Evolutionary conservation across 257 asterid species (phyloP), one percentile per base, ranked within the genome.

Genomic region (Verbascum thapsus): DNA sequence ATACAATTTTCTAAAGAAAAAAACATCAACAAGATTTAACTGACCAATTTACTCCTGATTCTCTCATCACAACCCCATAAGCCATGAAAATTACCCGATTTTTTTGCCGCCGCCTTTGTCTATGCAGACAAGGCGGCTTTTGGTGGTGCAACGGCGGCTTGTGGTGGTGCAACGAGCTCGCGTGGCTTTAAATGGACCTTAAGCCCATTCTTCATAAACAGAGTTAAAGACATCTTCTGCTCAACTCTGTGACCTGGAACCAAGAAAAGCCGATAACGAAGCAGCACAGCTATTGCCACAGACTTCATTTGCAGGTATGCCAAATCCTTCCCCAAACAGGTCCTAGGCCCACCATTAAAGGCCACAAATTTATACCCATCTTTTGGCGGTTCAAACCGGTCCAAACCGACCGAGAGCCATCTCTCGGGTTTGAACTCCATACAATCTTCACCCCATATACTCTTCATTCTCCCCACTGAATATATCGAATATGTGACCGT

Each of bases 291-390:
- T 6, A 94, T 70, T 3, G 87, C 97, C 58, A 89, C 94, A 10
- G 95, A 84, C 72, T 89, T 89, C 97, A 89, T 89, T 53, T 89
- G 95, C 32, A 89, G 76, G 67, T 89, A 89, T 4, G 97, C 97
- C 84, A 89, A 69, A 45, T 89, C 95, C 73, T 89, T 89, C 4
- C 97, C 95, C 57, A 89, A 74, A 48, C 97, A 89, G 13, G 91
- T 89, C 69, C 97, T 65, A 7, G 97, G 97, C 43, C 97, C 97
- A 0, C 77, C 94, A 55, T 89, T 89, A 19, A 89, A 86, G 3
- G 88, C 94, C 57, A 87, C 91, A 8, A 89, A 86, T 72, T 64
- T 78, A 47, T 88, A 88, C 6, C 59, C 86, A 58, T 86, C 89
- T 61, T 82, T 84, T 0, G 90, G 88, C 11, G 85, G 83, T 37